A percentile compares a stretch with the other conserved stretches of the same genome.
phyloP scores from a whole-genome alignment of 345 rosid species.

The Salix udensis region DNA sequence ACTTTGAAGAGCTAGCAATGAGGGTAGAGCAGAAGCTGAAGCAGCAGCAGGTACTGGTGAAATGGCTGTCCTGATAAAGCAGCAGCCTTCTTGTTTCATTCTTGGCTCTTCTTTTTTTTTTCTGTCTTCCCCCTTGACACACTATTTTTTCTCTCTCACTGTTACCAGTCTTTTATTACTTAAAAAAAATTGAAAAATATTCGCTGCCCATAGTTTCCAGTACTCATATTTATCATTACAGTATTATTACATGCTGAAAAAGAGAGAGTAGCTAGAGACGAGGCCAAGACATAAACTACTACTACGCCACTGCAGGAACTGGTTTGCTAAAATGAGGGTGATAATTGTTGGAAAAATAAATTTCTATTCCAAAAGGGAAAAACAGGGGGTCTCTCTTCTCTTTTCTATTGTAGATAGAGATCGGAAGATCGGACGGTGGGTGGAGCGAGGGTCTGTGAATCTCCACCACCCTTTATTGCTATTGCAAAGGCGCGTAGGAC shows the following conservation, averaged over 20 bases:
- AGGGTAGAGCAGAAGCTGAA: not conserved
- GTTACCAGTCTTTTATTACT: not conserved
- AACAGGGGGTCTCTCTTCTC: not conserved
- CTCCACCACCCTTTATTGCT: not conserved
- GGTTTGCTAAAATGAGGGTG: not conserved
- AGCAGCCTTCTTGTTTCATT: conserved; percentile 19
- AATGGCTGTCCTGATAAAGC: conserved; percentile 10
- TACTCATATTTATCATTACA: no score
- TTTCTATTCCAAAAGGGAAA: not conserved
- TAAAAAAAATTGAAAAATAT: not conserved
- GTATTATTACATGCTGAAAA: not conserved
- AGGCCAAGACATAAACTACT: not conserved
- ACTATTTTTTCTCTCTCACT: not conserved
- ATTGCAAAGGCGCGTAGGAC: not conserved
- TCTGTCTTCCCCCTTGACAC: not conserved
- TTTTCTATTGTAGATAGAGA: not conserved
- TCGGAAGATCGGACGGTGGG: not conserved
- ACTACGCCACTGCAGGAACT: not conserved
- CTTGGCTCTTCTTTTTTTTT: not conserved
- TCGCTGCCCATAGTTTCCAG: not conserved
- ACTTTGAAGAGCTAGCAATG: not conserved
- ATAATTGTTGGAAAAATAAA: not conserved
- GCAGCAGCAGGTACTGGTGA: not conserved
- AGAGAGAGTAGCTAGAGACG: not conserved
- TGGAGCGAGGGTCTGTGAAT: not conserved